Evolutionary conservation across 495 filamentous ascomycete species (phyloP).

Genomic region (Penicillium tannophilum): DNA sequence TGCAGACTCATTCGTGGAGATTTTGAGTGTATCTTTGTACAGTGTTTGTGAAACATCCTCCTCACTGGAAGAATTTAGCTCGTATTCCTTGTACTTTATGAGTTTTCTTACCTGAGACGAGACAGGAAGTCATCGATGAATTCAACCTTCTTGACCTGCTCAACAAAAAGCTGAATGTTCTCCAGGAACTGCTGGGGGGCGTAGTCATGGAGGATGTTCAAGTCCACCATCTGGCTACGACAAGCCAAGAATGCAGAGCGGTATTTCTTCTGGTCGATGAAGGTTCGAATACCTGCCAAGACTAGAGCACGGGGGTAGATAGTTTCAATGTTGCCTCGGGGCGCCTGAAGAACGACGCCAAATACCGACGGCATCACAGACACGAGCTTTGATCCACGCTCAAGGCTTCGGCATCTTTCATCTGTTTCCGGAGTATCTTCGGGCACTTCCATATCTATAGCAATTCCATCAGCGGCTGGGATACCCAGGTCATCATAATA

Average conservation of each 20-base stretch:
- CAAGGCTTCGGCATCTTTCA: constrained; percentile 89
- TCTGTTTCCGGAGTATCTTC: constrained; percentile 87
- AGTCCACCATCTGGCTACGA: constrained; percentile 89
- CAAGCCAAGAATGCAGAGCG: constrained; percentile 82
- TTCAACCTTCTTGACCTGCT: constrained; percentile 82
- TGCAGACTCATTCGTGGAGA: constrained; percentile 35
- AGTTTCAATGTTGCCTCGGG: constrained; percentile 92
- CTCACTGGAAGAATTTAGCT: constrained; percentile 55
- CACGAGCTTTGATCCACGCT: constrained; percentile 83
- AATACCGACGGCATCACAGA: constrained; percentile 88
- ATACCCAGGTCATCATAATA: not conserved
- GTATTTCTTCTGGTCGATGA: constrained; percentile 79
- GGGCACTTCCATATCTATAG: constrained; percentile 74
- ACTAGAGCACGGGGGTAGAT: constrained; percentile 93
- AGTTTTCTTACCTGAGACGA: constrained; percentile 67
- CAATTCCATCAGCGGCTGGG: not conserved
- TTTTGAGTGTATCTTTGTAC: constrained; percentile 77
- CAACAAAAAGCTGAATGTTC: constrained; percentile 73
- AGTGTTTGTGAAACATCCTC: constrained; percentile 94
- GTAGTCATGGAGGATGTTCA: constrained; percentile 98
- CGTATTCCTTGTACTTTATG: constrained; percentile 15
- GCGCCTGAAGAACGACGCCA: constrained; percentile 85
- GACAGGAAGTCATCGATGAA: constrained; percentile 93
- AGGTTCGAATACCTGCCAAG: constrained; percentile 78
- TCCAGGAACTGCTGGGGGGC: constrained; percentile 78